Evolutionary conservation across 2,329 filamentous ascomycete genomes (phyloP).

Genomic region (Colletotrichum sp.): DNA sequence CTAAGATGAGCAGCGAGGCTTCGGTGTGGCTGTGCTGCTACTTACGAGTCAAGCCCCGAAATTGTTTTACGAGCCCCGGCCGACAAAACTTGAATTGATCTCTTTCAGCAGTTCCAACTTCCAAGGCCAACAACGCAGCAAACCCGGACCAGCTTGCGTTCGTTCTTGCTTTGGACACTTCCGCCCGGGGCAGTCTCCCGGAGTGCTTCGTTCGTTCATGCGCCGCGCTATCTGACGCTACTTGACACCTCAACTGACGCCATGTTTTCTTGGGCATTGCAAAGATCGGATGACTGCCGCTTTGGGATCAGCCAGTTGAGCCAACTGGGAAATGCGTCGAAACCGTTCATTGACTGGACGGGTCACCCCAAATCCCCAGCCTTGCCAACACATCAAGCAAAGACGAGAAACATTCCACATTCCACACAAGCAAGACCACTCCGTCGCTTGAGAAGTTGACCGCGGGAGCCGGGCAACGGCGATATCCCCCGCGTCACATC

Average conservation of each 20-base stretch:
- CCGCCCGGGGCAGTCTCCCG: slow-evolving; percentile 1
- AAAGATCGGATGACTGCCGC: slow-evolving; percentile 11
- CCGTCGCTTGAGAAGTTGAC: not conserved
- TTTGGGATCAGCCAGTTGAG: not conserved
- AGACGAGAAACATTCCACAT: slow-evolving; percentile 3
- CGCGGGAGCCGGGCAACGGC: not conserved
- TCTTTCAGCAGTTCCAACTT: not conserved
- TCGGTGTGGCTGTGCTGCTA: slow-evolving; percentile 9
- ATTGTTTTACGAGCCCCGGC: not conserved
- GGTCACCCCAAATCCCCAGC: not conserved
- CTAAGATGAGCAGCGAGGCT: slow-evolving; percentile 13
- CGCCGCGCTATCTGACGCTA: slow-evolving; percentile 3
- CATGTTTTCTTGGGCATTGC: slow-evolving; percentile 8
- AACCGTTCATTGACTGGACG: not conserved
- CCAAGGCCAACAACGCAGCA: not conserved
- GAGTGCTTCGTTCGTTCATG: not conserved
- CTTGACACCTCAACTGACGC: slow-evolving; percentile 13
- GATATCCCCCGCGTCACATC: not conserved
- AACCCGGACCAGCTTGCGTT: not conserved
- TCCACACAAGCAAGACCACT: not conserved
- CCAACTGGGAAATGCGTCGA: not conserved
- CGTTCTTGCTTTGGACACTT: not conserved
- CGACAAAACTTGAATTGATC: not conserved
- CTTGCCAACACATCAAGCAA: slow-evolving; percentile 14
- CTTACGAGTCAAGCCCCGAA: slow-evolving; percentile 14